A percentile compares a stretch with the other conserved stretches of the same genome.
Conservation (phyloP, 208 protist species). For the Phytomonas sp. region DNA sequence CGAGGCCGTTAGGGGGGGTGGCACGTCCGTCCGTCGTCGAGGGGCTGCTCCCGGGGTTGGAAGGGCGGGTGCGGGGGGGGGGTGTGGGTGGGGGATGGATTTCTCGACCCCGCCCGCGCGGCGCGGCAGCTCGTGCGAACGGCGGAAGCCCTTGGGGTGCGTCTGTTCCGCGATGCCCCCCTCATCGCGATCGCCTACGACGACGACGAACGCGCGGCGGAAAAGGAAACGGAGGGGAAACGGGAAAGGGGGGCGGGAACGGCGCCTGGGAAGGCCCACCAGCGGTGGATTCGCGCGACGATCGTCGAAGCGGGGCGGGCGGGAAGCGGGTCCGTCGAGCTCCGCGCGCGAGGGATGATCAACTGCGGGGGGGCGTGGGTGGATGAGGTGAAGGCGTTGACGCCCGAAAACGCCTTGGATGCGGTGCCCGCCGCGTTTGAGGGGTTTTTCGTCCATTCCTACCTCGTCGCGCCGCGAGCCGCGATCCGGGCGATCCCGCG, state of each 20-base stretch:
- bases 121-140: constrained; percentile 50
- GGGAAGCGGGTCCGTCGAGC: neutral
- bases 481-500: constrained; percentile 16
- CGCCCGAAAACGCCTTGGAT: constrained; percentile 26
- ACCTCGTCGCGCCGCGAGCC: constrained; percentile 40
- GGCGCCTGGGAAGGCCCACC: too few relatives aligned
- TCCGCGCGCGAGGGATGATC: constrained; percentile 22
- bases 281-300: too few relatives aligned
- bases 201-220: neutral
- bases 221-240: too few relatives aligned
- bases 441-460: constrained; percentile 35
- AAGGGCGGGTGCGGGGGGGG: constrained; percentile 21
- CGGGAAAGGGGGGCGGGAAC: too few relatives aligned
- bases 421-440: constrained; percentile 24
- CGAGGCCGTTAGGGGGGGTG: constrained; percentile 19
- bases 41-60: constrained; percentile 17
- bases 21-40: constrained; percentile 15
- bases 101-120: constrained; percentile 30
- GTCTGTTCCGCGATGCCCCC: constrained; percentile 47
- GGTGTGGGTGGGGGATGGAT: constrained; percentile 32
- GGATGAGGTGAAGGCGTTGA: constrained; percentile 40
- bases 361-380: constrained; percentile 65
- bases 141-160: constrained; percentile 62
- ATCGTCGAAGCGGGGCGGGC: too few relatives aligned
- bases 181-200: constrained; percentile 20